Evolutionary conservation across 163 green algal species (phyloP).

Genomic region (Coccomyxa subellipsoidea): DNA sequence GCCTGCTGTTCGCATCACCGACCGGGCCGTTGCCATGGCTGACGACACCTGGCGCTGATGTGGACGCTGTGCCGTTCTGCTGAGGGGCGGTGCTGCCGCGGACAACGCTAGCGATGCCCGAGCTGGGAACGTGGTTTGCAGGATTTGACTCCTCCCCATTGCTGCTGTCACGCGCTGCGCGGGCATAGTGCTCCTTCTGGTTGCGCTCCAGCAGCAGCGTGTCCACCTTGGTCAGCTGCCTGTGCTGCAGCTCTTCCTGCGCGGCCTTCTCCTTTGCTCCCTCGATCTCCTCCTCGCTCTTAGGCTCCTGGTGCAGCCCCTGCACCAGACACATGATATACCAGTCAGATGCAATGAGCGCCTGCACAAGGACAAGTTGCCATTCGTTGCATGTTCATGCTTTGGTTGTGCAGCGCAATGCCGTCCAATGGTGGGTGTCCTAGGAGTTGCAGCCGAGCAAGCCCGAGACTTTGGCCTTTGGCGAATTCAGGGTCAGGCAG

Average conservation of each 20-base stretch:
- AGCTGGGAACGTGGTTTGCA: neutral
- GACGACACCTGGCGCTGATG: neutral
- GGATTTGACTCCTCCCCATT: neutral
- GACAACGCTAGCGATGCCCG: neutral
- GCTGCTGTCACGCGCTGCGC: neutral
- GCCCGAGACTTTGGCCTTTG: too few relatives aligned
- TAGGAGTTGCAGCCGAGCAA: too few relatives aligned
- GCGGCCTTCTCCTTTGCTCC: neutral
- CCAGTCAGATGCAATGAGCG: too few relatives aligned
- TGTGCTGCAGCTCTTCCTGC: neutral
- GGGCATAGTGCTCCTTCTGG: neutral
- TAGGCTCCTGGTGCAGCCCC: too few relatives aligned
- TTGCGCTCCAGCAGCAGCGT: neutral
- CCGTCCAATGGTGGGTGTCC: too few relatives aligned
- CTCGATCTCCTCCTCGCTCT: neutral
- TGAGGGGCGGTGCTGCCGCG: neutral
- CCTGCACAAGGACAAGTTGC: too few relatives aligned
- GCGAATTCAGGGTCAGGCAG: too few relatives aligned
- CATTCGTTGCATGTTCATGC: too few relatives aligned
- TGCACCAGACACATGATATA: too few relatives aligned
- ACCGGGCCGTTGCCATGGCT: neutral
- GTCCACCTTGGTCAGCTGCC: neutral
- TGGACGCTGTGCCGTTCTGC: neutral
- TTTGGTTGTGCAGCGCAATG: too few relatives aligned
- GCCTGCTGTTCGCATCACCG: neutral